phyloP scores from a whole-genome alignment of 495 filamentous ascomycete genomes.

The Aspergillus saccharolyticus region DNA sequence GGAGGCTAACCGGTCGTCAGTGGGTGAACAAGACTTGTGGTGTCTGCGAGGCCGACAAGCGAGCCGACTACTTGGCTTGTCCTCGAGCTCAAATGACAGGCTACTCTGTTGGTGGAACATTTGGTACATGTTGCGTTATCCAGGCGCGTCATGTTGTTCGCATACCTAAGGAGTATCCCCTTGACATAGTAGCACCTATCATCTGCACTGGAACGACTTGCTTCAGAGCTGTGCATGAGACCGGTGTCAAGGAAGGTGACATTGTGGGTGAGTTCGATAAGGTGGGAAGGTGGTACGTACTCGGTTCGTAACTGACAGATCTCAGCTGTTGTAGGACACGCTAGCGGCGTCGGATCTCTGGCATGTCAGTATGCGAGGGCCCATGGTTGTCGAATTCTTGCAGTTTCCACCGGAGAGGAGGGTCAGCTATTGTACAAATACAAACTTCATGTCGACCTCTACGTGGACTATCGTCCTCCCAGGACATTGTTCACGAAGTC shows the following conservation, averaged over 20 bases:
- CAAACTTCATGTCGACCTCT: constrained; percentile 33
- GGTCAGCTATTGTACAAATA: constrained; percentile 68
- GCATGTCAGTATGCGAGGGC: constrained; percentile 80
- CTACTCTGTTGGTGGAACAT: constrained; percentile 40
- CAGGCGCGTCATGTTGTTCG: constrained; percentile 72
- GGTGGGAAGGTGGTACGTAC: background rate
- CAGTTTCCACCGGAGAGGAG: constrained; percentile 75
- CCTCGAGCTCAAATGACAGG: constrained; percentile 59
- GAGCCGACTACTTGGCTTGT: constrained; percentile 62
- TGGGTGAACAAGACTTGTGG: constrained; percentile 76
- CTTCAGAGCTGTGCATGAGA: constrained; percentile 84
- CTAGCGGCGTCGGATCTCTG: constrained; percentile 78
- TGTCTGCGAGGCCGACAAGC: constrained; percentile 63
- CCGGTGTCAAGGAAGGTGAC: constrained; percentile 61
- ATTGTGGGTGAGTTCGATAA: constrained; percentile 38
- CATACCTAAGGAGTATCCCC: constrained; percentile 62
- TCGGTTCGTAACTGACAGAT: background rate
- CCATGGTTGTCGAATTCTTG: constrained; percentile 70
- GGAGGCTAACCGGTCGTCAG: constrained; percentile 22
- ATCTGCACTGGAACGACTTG: constrained; percentile 82
- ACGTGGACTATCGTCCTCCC: constrained; percentile 1
- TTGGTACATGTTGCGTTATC: constrained; percentile 72
- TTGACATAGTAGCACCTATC: constrained; percentile 68
- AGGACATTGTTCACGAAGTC: constrained; percentile 64
- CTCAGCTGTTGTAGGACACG: constrained; percentile 74